A percentile compares a stretch with the other conserved stretches of the same genome.
Evolutionary conservation across 257 asterid species (phyloP).

Genomic region (Rubia yunnanensis): DNA sequence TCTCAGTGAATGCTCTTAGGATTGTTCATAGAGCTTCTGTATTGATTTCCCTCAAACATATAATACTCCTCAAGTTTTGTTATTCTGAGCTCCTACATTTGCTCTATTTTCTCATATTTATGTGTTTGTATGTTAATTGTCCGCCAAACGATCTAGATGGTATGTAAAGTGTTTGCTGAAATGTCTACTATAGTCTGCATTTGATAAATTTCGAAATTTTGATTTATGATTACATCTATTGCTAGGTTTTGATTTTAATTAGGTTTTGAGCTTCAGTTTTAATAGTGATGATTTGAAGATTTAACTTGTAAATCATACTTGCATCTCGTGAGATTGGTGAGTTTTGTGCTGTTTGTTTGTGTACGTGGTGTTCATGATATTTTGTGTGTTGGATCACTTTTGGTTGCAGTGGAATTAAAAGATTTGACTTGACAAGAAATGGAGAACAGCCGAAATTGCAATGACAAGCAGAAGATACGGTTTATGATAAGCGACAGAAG

Average conservation of each 20-base stretch:
- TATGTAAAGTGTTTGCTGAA: background rate
- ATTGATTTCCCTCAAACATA: background rate
- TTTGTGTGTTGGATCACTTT: too few relatives aligned
- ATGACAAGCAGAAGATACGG: conserved; percentile 69
- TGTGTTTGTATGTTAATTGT: background rate
- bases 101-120: background rate
- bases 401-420: conserved; percentile 61
- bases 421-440: conserved; percentile 61
- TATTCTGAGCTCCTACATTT: background rate
- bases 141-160: background rate
- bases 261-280: background rate
- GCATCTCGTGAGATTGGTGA: background rate
- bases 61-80: background rate
- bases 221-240: background rate
- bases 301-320: too few relatives aligned
- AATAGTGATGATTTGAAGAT: too few relatives aligned
- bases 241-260: background rate
- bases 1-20: too few relatives aligned
- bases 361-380: background rate
- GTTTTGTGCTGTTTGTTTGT: background rate
- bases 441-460: conserved; percentile 62
- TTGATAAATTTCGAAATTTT: background rate
- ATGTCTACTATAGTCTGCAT: background rate
- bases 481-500: conserved; percentile 74
- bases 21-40: conserved; percentile 79